Percentiles rank a stretch among this genome's conserved stretches.
phyloP scores from a whole-genome alignment of 163 green algal species.

The Chlorella variabilis region DNA sequence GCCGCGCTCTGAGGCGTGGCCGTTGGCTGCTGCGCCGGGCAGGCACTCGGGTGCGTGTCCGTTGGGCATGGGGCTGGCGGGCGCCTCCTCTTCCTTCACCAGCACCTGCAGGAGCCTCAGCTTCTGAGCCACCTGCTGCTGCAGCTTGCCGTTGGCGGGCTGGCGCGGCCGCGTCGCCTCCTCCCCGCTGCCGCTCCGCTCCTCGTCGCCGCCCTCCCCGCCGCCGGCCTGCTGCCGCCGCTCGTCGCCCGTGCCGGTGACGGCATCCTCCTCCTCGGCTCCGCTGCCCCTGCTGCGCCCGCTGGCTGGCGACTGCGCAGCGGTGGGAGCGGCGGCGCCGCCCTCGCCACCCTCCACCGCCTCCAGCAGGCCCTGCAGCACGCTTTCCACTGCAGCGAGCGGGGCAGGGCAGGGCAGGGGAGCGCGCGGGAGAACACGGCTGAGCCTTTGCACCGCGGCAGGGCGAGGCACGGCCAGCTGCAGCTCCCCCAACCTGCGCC shows the following conservation, averaged over 20 bases:
- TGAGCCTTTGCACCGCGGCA: too few species aligned
- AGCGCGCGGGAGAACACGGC: too few species aligned
- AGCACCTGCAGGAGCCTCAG: background rate
- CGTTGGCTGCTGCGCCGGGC: conserved; percentile 9
- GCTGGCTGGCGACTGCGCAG: too few species aligned
- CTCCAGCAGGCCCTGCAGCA: conserved; percentile 31
- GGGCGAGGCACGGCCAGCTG: too few species aligned
- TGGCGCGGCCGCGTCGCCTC: background rate
- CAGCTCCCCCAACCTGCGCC: too few species aligned
- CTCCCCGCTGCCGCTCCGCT: background rate
- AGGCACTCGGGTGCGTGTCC: background rate
- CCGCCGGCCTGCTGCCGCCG: background rate
- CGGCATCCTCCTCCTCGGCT: background rate
- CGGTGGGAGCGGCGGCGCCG: background rate
- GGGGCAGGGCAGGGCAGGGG: background rate
- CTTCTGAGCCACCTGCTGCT: too few species aligned
- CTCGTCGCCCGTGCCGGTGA: background rate
- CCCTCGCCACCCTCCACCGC: background rate
- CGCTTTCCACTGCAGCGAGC: background rate
- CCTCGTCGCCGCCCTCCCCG: background rate
- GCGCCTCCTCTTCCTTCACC: background rate
- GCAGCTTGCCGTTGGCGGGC: conserved; percentile 5
- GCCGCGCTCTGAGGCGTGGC: background rate
- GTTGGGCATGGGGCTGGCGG: background rate
- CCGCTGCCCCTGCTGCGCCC: background rate